Conservation (phyloP, 257 asterid species). For the Solanum rostratum region DNA sequence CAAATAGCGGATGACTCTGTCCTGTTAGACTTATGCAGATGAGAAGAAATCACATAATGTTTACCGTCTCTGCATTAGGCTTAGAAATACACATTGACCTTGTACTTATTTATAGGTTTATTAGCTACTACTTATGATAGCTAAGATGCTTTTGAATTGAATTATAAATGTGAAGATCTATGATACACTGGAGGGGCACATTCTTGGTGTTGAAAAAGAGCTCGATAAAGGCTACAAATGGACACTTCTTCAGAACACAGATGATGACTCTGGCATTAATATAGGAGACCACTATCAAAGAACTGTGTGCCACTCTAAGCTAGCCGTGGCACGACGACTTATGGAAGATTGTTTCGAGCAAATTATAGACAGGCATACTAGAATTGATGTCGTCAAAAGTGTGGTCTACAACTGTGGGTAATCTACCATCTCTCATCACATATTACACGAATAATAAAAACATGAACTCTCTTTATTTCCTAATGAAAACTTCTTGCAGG, state of each 20-base stretch:
- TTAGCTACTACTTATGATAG: neutral
- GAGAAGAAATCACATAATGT: neutral
- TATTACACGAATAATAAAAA: neutral
- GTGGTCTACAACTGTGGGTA: slow-evolving; percentile 48
- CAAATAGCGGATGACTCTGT: neutral
- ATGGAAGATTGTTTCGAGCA: slow-evolving; percentile 46
- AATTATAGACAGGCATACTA: slow-evolving; percentile 35
- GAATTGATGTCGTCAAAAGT: slow-evolving; percentile 26
- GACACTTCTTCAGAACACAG: slow-evolving; percentile 36
- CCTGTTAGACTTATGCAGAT: neutral
- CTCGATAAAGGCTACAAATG: slow-evolving; percentile 30
- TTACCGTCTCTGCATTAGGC: neutral
- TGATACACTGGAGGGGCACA: slow-evolving; percentile 16
- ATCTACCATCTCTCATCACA: neutral
- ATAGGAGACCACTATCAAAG: slow-evolving; percentile 20
- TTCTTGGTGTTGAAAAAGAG: slow-evolving; percentile 26
- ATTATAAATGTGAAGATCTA: slow-evolving; percentile 9
- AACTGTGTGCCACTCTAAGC: slow-evolving; percentile 41
- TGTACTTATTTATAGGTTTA: neutral
- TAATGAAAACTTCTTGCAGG: slow-evolving; percentile 15
- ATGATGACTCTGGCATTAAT: slow-evolving; percentile 9
- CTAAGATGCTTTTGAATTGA: neutral
- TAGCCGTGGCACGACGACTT: slow-evolving; percentile 37
- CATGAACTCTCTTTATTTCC: neutral
- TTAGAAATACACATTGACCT: neutral